A percentile compares a stretch with the other conserved stretches of the same genome.
phyloP scores from a whole-genome alignment of 2,329 filamentous ascomycete genomes.

The Nannizzia gypsea region DNA sequence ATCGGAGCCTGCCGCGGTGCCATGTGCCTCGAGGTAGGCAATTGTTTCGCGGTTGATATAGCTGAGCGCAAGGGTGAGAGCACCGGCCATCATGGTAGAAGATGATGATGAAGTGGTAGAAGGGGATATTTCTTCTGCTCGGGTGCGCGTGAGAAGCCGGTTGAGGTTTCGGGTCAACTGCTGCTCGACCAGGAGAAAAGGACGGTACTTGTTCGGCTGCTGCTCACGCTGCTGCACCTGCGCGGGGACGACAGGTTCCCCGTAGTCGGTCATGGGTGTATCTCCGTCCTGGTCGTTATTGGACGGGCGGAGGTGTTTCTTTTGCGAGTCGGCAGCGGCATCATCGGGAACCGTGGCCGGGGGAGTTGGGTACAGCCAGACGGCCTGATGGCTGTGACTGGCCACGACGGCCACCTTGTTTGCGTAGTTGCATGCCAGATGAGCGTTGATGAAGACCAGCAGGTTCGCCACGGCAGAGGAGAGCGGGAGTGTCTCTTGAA shows the following conservation, averaged over 20 bases:
- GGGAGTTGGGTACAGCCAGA: conserved; percentile 73
- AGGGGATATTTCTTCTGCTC: conserved; percentile 46
- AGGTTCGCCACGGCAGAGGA: conserved; percentile 77
- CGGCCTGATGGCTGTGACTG: conserved; percentile 71
- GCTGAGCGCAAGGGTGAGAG: conserved; percentile 75
- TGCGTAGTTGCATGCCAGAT: conserved; percentile 83
- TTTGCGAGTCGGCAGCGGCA: neutral
- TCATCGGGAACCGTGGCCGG: neutral
- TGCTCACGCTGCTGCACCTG: conserved; percentile 20
- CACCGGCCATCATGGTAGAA: conserved; percentile 81
- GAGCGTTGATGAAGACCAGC: conserved; percentile 92
- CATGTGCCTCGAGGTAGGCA: conserved; percentile 48
- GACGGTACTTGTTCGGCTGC: conserved; percentile 79
- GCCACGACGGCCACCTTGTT: conserved; percentile 90
- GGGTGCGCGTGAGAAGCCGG: conserved; percentile 59
- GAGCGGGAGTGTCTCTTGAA: conserved; percentile 63
- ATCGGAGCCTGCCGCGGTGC: conserved; percentile 31
- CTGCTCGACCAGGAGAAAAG: conserved; percentile 76
- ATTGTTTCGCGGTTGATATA: conserved; percentile 78
- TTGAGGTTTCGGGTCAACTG: conserved; percentile 64
- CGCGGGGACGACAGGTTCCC: conserved; percentile 26
- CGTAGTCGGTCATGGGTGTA: conserved; percentile 42
- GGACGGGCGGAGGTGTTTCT: conserved; percentile 7
- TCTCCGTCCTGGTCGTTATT: conserved; percentile 36
- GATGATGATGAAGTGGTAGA: conserved; percentile 29